Percentiles rank a stretch among this genome's conserved stretches.
phyloP scores from a whole-genome alignment of 331 rosid genomes.

The Saraca asoca region DNA sequence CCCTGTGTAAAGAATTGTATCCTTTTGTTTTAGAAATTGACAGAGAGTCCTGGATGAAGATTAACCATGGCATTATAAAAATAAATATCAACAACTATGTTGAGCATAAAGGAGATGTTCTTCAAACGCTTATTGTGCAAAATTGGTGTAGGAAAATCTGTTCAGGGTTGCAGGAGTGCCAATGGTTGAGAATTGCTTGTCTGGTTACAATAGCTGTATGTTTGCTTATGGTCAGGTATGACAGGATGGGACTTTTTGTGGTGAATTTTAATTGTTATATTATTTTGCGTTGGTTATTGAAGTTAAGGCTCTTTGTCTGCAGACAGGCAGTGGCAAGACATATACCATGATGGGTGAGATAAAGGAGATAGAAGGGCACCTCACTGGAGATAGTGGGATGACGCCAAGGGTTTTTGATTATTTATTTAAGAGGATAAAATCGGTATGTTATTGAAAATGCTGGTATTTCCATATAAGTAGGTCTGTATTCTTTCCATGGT shows the following conservation, averaged over 20 bases:
- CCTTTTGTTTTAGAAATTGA: too few relatives aligned
- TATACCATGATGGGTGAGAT: conserved; percentile 98
- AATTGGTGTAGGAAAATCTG: conserved; percentile 64
- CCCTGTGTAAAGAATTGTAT: too few relatives aligned
- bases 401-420: conserved; percentile 90
- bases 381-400: conserved; percentile 71
- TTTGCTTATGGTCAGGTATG: conserved; percentile 97
- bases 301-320: conserved; percentile 41
- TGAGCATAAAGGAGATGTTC: conserved; percentile 5
- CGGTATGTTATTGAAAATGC: conserved; percentile 45
- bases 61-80: not conserved
- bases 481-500: conserved; percentile 12
- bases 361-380: conserved; percentile 60
- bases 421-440: conserved; percentile 67
- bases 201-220: conserved; percentile 95
- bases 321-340: conserved; percentile 99
- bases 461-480: conserved; percentile 21
- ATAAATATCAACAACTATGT: not conserved
- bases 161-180: conserved; percentile 89
- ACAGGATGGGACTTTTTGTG: not conserved
- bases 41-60: not conserved
- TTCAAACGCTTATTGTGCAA: conserved; percentile 32
- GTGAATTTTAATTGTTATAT: conserved; percentile 17
- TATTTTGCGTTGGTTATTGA: conserved; percentile 24
- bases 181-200: conserved; percentile 96